Base-by-base conservation (phyloP, 371 early-diverging fungal genomes). In the Batkoa obscura region DNA sequence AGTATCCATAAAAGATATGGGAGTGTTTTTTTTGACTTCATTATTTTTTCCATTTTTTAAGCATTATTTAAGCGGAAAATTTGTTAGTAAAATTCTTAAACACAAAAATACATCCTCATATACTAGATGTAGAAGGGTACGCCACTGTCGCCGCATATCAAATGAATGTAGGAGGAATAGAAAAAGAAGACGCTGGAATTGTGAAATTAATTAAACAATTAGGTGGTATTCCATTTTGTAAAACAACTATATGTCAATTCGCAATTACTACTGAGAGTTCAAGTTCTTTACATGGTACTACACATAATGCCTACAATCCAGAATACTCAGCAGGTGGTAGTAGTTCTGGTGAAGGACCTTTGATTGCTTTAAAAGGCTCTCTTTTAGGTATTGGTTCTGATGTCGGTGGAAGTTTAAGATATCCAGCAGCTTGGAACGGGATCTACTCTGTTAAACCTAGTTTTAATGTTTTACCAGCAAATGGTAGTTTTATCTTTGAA, bases 321-420 rank as follows among this genome's bases (percentile, higher is more conserved):
- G 34, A 41, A 3, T 39, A 49, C 41, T 34, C 53, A 35, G 8
- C 55, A 15, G 59, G 59, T n/a, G 59, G 59, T 30, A 53, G 54
- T 36, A 53, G 38, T 49, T 41, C 55, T 30, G 59, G 59, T 39
- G 59, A 59, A 33, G 59, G 59, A 31, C 50, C 59, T 12, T 35
- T 59, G 6, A 34, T 59, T 3, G 48, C 30, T 6, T 31, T 37
- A 34, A 34, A 46, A 39, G 59, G 46, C 6, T 42, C 43, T 13
- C 6, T 51, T 12, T 30, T 59, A 31, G 59, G 59, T 48, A 32
- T 59, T 17, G 59, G 59, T 31, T 41, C 45, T 10, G 60, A 60
- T 51, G 57, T 60, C 39, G 60, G 60, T 9, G 60, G 60, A 15
- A 43, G 45, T 23, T 31, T 60, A 4, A 41, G 60, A 35, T 39